Conservation (phyloP, 306 rosid genomes). For the Argentina anserina region DNA sequence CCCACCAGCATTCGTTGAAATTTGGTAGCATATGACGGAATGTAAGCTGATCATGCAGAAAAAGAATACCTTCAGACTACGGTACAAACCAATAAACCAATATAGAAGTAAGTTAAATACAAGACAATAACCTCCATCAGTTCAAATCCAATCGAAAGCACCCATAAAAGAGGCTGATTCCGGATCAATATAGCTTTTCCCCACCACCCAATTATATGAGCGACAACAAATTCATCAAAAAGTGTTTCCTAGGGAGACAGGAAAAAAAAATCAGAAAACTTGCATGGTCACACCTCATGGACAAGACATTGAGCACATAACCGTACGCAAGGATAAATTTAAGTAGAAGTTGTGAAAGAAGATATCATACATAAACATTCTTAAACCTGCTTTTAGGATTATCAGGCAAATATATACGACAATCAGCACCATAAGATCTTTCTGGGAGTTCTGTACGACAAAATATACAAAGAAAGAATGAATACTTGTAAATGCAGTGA, state of each 20-base stretch:
- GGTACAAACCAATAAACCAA: conserved; percentile 12
- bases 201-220: conserved; percentile 99
- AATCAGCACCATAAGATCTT: conserved; percentile 94
- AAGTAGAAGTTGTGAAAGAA: conserved; percentile 41
- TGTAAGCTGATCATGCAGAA: conserved; percentile 58
- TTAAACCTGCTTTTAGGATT: conserved; percentile 93
- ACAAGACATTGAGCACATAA: not conserved
- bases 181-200: conserved; percentile 98
- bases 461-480: conserved; percentile 23
- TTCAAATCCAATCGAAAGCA: conserved; percentile 88
- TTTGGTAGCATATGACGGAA: conserved; percentile 98
- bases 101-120: conserved; percentile 6
- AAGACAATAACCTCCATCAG: conserved; percentile 73
- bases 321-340: not conserved
- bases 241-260: conserved; percentile 63
- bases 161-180: conserved; percentile 97
- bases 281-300: not conserved
- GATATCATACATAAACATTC: conserved; percentile 98
- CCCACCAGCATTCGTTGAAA: conserved; percentile 99
- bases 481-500: conserved; percentile 3
- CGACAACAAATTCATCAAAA: conserved; percentile 93
- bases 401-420: conserved; percentile 88
- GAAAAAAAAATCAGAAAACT: conserved; percentile 14
- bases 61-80: conserved; percentile 15
- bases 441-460: conserved; percentile 84